Conservation (phyloP, 495 filamentous ascomycete genomes). For the Tricharina praecox region DNA sequence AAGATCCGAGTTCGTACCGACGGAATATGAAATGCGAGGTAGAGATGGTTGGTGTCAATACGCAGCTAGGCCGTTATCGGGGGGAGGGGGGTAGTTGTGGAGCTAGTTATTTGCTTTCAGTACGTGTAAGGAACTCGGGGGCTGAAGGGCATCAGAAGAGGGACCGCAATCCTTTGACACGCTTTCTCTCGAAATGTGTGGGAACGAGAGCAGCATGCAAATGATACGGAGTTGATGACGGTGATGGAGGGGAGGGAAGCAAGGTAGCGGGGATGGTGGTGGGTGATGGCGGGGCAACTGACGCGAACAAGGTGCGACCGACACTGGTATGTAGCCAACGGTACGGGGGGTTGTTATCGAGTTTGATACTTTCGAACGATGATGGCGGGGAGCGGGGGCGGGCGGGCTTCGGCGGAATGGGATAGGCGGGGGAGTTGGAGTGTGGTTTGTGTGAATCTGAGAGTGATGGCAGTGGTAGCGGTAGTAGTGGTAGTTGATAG, state of each 20-base stretch:
- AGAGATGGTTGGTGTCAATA: not conserved
- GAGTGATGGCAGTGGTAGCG: too few species aligned
- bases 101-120: too few species aligned
- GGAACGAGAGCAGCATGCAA: not conserved
- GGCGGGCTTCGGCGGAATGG: not conserved
- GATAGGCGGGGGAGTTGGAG: not conserved
- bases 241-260: not conserved
- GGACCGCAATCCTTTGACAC: not conserved
- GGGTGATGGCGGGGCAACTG: conserved; percentile 3
- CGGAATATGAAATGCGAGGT: not conserved
- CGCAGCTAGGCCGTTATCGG: conserved; percentile 6
- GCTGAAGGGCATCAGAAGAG: not conserved
- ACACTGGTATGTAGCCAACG: too few species aligned
- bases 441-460: too few species aligned
- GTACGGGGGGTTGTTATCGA: too few species aligned
- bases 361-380: not conserved
- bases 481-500: too few species aligned
- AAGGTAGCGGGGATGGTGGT: not conserved
- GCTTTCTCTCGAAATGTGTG: not conserved
- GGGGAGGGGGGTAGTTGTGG: not conserved
- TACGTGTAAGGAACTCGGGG: not conserved
- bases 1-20: conserved; percentile 8
- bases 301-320: conserved; percentile 2
- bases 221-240: not conserved
- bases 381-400: not conserved